A percentile compares a stretch with the other conserved stretches of the same genome.
Conservation (phyloP, 805 yeast genomes). For the Saccharomycopsis sp. region DNA sequence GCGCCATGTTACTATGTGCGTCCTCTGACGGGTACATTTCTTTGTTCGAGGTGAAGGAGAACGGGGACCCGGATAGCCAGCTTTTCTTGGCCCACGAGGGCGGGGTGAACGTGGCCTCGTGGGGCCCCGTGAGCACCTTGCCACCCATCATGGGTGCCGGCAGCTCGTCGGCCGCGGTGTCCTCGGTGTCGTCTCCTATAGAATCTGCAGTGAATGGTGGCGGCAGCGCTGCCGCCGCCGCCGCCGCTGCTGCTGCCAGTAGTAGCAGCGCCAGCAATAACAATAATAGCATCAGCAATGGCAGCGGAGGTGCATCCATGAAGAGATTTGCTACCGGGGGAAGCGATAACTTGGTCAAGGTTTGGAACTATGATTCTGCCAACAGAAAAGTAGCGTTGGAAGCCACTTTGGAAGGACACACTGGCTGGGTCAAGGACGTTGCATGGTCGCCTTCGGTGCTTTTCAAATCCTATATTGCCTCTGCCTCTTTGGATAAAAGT, state of each 20-base stretch:
- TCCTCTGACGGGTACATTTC: slow-evolving; percentile 92
- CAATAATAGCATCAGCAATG: slow-evolving; percentile 25
- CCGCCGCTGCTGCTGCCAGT: too few relatives aligned
- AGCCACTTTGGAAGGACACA: slow-evolving; percentile 75
- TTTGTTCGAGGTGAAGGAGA: slow-evolving; percentile 83
- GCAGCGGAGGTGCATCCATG: slow-evolving; percentile 29
- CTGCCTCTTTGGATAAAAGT: slow-evolving; percentile 94
- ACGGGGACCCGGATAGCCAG: slow-evolving; percentile 54
- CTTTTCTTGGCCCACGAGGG: slow-evolving; percentile 77
- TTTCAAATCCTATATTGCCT: slow-evolving; percentile 81
- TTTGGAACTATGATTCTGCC: slow-evolving; percentile 66
- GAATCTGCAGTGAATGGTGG: slow-evolving; percentile 26
- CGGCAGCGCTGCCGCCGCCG: too few relatives aligned
- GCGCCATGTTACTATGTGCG: slow-evolving; percentile 82
- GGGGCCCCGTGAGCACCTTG: slow-evolving; percentile 70
- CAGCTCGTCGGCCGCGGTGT: too few relatives aligned
- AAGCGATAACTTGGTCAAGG: slow-evolving; percentile 84
- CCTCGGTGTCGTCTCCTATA: too few relatives aligned
- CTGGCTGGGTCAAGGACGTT: slow-evolving; percentile 98
- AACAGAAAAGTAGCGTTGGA: slow-evolving; percentile 60
- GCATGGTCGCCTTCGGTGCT: slow-evolving; percentile 95
- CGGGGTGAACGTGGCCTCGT: slow-evolving; percentile 89
- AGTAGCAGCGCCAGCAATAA: too few relatives aligned
- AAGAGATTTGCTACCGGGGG: slow-evolving; percentile 91
- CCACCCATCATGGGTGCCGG: too few relatives aligned